Conservation (phyloP, 208 protist genomes). For the Trypanosoma brucei region DNA sequence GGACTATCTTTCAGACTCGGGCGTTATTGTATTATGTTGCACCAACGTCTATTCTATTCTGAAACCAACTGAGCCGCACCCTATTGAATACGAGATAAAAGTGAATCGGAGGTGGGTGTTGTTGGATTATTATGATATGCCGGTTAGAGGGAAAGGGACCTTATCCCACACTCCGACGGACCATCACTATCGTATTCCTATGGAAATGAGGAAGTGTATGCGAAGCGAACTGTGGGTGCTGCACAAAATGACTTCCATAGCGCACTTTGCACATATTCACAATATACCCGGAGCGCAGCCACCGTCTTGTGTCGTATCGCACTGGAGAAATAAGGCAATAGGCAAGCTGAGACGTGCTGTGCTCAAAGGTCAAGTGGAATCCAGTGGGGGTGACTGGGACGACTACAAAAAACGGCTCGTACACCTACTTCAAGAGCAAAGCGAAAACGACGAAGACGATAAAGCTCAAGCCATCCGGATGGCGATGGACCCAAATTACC, state of each 20-base stretch:
- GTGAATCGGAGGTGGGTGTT: conserved; percentile 79
- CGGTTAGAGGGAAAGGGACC: conserved; percentile 36
- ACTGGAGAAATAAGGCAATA: conserved; percentile 32
- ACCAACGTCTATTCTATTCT: conserved; percentile 78
- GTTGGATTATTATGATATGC: conserved; percentile 89
- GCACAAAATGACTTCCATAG: conserved; percentile 70
- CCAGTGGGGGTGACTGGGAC: conserved; percentile 80
- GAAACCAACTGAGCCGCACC: conserved; percentile 56
- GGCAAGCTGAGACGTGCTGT: conserved; percentile 18
- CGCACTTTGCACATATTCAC: conserved; percentile 77
- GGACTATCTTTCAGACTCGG: conserved; percentile 56
- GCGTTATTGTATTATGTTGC: conserved; percentile 73
- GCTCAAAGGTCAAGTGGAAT: conserved; percentile 49
- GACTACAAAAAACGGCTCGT: conserved; percentile 78
- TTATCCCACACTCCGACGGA: conserved; percentile 17
- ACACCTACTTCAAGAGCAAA: conserved; percentile 72
- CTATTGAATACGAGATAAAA: conserved; percentile 89
- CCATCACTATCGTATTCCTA: conserved; percentile 16
- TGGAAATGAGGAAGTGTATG: conserved; percentile 42
- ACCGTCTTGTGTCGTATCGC: conserved; percentile 31
- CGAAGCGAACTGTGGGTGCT: conserved; percentile 82
- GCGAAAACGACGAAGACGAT: conserved; percentile 73
- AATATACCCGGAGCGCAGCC: conserved; percentile 81
- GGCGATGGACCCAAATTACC: conserved; percentile 80
- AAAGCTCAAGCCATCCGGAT: conserved; percentile 75